Evolutionary conservation across 2,329 filamentous ascomycete species (phyloP).

Genomic region (Gnomoniopsis smithogilvyi): DNA sequence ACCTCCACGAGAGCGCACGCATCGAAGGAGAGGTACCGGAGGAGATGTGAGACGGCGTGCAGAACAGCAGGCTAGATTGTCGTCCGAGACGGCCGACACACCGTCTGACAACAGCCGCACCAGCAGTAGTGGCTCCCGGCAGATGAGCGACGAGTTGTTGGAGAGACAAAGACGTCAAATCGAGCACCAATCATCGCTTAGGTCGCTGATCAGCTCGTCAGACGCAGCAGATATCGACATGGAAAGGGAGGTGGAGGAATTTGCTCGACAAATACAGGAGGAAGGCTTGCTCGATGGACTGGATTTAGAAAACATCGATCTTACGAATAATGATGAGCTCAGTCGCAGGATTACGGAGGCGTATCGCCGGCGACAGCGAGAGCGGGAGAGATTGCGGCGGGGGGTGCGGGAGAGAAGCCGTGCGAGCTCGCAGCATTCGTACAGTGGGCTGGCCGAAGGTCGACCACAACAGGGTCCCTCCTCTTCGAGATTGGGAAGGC

Average conservation of each 20-base stretch:
- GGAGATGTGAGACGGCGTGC: conserved; percentile 27
- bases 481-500: conserved; percentile 27
- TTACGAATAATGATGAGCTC: conserved; percentile 82
- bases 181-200: conserved; percentile 85
- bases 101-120: conserved; percentile 32
- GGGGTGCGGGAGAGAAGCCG: conserved; percentile 44
- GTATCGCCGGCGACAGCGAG: conserved; percentile 72
- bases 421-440: conserved; percentile 36
- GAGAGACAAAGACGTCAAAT: conserved; percentile 54
- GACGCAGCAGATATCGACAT: conserved; percentile 75
- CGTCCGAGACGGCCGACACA: conserved; percentile 32
- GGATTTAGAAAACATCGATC: conserved; percentile 82
- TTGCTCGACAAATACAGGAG: conserved; percentile 80
- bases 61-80: conserved; percentile 35
- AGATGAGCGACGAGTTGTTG: conserved; percentile 35
- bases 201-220: conserved; percentile 78
- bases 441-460: conserved; percentile 24
- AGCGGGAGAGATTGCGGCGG: conserved; percentile 54
- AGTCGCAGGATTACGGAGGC: conserved; percentile 88
- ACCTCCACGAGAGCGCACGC: conserved; percentile 24
- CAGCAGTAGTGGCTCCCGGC: conserved; percentile 43
- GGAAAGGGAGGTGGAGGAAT: conserved; percentile 85
- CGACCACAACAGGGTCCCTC: conserved; percentile 26
- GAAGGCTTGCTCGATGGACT: conserved; percentile 86
- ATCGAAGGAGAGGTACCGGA: conserved; percentile 28